Conservation (phyloP, 768 basidiomycete genomes). For the Lentinula sp. region DNA sequence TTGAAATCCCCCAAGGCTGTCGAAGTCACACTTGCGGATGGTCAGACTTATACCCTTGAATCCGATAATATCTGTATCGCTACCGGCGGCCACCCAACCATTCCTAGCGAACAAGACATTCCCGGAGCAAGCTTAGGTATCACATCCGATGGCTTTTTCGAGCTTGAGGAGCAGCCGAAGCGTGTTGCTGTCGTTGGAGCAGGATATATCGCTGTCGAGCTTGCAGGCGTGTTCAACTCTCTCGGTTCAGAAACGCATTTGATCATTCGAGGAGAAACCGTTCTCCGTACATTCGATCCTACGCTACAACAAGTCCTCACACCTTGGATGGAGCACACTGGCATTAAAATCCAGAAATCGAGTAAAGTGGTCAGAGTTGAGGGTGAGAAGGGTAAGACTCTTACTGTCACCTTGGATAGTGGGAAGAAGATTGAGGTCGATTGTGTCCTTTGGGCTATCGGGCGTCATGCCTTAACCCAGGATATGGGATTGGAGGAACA, state of each 20-base stretch:
- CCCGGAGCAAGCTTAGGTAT: conserved; percentile 91
- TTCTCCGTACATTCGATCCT: conserved; percentile 91
- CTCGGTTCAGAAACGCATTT: conserved; percentile 91
- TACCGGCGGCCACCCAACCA: conserved; percentile 79
- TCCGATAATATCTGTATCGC: conserved; percentile 80
- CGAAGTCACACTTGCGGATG: conserved; percentile 66
- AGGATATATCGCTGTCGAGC: conserved; percentile 96
- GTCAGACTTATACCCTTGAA: conserved; percentile 62
- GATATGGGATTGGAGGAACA: conserved; percentile 71
- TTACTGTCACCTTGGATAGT: conserved; percentile 71
- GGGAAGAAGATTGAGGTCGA: conserved; percentile 84
- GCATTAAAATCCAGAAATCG: conserved; percentile 80
- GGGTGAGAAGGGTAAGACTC: conserved; percentile 60
- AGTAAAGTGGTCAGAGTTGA: conserved; percentile 73
- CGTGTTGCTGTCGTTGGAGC: conserved; percentile 94
- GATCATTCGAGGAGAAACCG: conserved; percentile 83
- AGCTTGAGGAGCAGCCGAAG: conserved; percentile 83
- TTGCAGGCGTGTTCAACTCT: conserved; percentile 89
- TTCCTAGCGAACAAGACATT: conserved; percentile 72
- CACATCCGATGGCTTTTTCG: conserved; percentile 95
- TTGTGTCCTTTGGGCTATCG: conserved; percentile 89
- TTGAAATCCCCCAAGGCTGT: conserved; percentile 66
- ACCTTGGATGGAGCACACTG: conserved; percentile 90
- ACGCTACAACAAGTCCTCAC: conserved; percentile 77
- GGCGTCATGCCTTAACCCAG: conserved; percentile 76